Percentiles rank a stretch among this genome's conserved stretches.
Evolutionary conservation across 306 rosid genomes (phyloP).

Genomic region (Comarum palustre): DNA sequence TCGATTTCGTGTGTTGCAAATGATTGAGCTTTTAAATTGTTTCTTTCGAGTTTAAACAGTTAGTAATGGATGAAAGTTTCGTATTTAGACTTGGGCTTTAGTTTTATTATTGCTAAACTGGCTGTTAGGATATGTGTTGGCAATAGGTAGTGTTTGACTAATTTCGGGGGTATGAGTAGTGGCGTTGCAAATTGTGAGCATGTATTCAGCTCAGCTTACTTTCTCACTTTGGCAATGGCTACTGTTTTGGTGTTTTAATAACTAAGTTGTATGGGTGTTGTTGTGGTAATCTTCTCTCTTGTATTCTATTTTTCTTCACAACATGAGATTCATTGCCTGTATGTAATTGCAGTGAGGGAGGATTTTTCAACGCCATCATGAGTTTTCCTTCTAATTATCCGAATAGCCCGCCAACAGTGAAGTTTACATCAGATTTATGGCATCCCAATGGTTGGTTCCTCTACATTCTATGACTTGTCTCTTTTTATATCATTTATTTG

Average conservation of each 20-base stretch:
- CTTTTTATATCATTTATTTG: not conserved
- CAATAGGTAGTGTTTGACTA: not conserved
- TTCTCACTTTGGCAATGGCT: not conserved
- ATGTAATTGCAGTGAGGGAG: constrained; percentile 73
- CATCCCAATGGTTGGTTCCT: constrained; percentile 81
- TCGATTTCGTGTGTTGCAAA: not conserved
- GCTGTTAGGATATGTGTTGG: not conserved
- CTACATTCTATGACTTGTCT: not conserved
- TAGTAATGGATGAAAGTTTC: not conserved
- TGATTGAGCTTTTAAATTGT: not conserved
- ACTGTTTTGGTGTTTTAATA: constrained; percentile 4
- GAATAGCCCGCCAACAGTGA: constrained; percentile 90
- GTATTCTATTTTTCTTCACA: not conserved
- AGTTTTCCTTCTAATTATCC: constrained; percentile 91
- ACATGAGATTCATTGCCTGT: not conserved
- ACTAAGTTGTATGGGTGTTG: not conserved
- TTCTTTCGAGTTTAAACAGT: not conserved
- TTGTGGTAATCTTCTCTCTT: not conserved
- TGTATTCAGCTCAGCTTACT: not conserved
- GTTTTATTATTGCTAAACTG: not conserved
- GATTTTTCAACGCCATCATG: constrained; percentile 95
- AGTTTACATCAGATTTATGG: constrained; percentile 85
- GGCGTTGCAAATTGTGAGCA: not conserved
- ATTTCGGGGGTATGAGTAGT: not conserved
- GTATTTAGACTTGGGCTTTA: not conserved